phyloP scores from a whole-genome alignment of 1,284 basidiomycete genomes.

The Austropuccinia psidii region DNA sequence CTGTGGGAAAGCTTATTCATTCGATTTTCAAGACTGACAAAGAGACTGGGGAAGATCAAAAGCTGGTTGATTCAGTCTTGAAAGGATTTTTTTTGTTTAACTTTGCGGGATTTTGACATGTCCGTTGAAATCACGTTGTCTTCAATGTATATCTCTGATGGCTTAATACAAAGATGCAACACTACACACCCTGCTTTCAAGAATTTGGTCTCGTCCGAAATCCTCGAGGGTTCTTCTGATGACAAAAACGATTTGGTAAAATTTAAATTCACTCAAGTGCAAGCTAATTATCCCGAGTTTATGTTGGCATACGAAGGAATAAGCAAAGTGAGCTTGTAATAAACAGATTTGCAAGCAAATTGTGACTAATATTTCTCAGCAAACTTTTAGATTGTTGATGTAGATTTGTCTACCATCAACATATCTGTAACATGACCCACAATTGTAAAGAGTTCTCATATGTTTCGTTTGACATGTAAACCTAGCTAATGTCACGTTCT shows the following conservation, averaged over 20 bases:
- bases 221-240: conserved; percentile 48
- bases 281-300: conserved; percentile 81
- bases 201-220: conserved; percentile 69
- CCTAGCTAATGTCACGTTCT: not conserved
- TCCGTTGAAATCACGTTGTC: conserved; percentile 74
- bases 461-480: not conserved
- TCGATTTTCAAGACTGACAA: conserved; percentile 64
- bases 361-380: not conserved
- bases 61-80: conserved; percentile 71
- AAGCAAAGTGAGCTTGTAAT: conserved; percentile 51
- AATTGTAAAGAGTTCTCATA: conserved; percentile 49
- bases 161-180: conserved; percentile 59
- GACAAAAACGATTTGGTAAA: conserved; percentile 63
- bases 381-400: conserved; percentile 63
- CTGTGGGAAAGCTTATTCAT: conserved; percentile 77
- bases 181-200: conserved; percentile 46
- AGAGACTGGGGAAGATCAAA: conserved; percentile 56
- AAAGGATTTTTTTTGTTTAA: conserved; percentile 72
- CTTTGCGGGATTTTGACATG: conserved; percentile 75
- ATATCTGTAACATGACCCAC: conserved; percentile 86
- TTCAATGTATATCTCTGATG: conserved; percentile 56
- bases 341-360: not conserved
- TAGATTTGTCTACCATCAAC: conserved; percentile 85
- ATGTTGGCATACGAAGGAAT: conserved; percentile 72
- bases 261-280: conserved; percentile 73